Percentiles rank a stretch among this genome's conserved stretches.
Evolutionary conservation across 2,329 filamentous ascomycete species (phyloP).

Genomic region (Penicillium italicum): DNA sequence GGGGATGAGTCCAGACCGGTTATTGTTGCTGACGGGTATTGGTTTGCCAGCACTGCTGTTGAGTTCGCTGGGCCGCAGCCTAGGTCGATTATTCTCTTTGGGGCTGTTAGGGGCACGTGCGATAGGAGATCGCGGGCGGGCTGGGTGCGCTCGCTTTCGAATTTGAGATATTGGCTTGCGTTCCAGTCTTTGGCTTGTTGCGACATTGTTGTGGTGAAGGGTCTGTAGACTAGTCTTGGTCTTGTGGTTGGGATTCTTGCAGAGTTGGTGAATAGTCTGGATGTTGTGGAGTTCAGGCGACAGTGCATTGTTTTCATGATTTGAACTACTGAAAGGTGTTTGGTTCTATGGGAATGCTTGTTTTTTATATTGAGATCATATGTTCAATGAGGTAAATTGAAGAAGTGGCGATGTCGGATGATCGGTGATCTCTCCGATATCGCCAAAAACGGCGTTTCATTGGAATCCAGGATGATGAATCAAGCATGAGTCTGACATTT

Average conservation of each 20-base stretch:
- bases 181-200: constrained; percentile 47
- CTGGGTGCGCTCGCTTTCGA: constrained; percentile 52
- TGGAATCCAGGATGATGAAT: background rate
- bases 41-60: constrained; percentile 47
- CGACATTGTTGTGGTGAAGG: constrained; percentile 3
- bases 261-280: background rate
- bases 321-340: background rate
- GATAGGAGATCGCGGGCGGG: constrained; percentile 53
- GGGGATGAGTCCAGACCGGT: constrained; percentile 54
- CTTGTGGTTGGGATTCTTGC: background rate
- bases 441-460: background rate
- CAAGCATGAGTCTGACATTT: background rate
- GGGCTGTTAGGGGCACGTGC: constrained; percentile 42
- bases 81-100: constrained; percentile 53
- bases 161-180: constrained; percentile 57
- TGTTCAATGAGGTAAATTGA: background rate
- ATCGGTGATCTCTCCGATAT: background rate
- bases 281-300: background rate
- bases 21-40: constrained; percentile 49
- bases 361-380: background rate
- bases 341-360: background rate
- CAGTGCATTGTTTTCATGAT: background rate
- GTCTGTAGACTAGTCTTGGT: background rate
- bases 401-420: constrained; percentile 5
- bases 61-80: constrained; percentile 61